Percentiles rank a stretch among this genome's conserved stretches.
Conservation (phyloP, 352 stramenopile genomes). For the Phytophthora agathidicida region DNA sequence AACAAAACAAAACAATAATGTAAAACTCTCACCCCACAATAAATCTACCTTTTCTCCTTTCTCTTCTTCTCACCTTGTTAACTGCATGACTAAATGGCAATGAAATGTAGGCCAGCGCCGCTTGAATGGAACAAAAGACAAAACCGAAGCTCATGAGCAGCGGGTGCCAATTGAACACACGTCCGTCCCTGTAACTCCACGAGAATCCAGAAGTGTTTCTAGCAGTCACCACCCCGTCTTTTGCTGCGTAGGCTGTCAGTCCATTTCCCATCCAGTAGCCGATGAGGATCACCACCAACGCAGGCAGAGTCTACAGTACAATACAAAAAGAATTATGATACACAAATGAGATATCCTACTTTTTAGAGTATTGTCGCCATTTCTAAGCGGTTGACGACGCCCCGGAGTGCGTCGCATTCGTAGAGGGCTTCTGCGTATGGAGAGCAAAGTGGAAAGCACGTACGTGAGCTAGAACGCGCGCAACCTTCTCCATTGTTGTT, state of each 20-base stretch:
- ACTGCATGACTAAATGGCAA: constrained; percentile 67
- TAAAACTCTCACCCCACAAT: background rate
- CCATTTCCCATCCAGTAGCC: constrained; percentile 74
- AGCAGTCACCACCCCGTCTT: constrained; percentile 45
- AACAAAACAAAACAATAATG: constrained; percentile 1
- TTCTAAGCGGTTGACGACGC: background rate
- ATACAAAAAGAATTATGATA: background rate
- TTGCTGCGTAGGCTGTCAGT: constrained; percentile 63
- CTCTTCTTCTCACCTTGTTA: constrained; percentile 54
- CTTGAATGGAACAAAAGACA: constrained; percentile 77
- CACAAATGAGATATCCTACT: background rate
- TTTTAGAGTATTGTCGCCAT: constrained; percentile 5
- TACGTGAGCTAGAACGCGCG: constrained; percentile 38
- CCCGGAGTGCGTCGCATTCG: background rate
- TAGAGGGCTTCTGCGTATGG: background rate
- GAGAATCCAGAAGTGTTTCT: constrained; percentile 71
- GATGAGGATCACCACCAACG: constrained; percentile 68
- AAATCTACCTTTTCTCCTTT: background rate
- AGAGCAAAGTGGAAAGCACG: background rate
- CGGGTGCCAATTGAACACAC: constrained; percentile 90
- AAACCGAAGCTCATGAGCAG: constrained; percentile 88
- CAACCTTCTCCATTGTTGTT: constrained; percentile 24
- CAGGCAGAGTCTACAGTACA: constrained; percentile 49
- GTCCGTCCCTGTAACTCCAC: constrained; percentile 59
- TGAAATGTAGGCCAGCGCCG: constrained; percentile 70